Evolutionary conservation across 2,329 filamentous ascomycete genomes (phyloP), one percentile per base, ranked within the genome.

Genomic region (Aspergillus nomiae): DNA sequence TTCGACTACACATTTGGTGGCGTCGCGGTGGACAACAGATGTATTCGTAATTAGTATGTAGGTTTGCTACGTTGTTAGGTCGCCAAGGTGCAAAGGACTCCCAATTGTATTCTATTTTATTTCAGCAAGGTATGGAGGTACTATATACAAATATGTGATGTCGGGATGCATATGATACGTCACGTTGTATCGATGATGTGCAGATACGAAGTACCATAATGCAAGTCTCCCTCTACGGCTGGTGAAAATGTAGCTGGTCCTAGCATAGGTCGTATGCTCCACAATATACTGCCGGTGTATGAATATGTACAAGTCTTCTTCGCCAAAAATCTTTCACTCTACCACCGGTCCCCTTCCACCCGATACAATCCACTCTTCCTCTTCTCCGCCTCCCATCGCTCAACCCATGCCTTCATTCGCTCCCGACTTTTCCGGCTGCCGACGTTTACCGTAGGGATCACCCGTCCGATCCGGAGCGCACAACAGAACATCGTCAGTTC

Each of bases 401-500:
- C 87, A 68, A 86, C 84, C 88, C 87, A 90, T 3, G 72, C 78
- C 75, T 88, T 89, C 87, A 90, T 90, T 73, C 80, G 83, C 73
- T 90, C 88, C 63, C 88, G 82, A 45, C 82, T 84, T 77, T 86
- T 89, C 43, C 83, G 85, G 66, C 80, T 88, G 0, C 87, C 88
- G n/a, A 90, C 85, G 75, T 99, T 98, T 4, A 99, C 95, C 0
- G 95, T 99, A 0, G 95, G 95, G 19, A 99, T 90, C 8, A 99
- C 87, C 78, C 90, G 92, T 67, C 94, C 93, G 67, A 99, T 96
- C 61, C 91, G 83, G 76, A 99, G 76, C 24, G 90, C 87, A 83
- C 95, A 95, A 69, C 94, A 87, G 74, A 99, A 99, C 86, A 98
- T 90, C 0, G 92, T 94, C 74, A 99, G 78, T 81, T 99, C 95